Percentiles rank a stretch among this genome's conserved stretches.
These are phyloP conservation scores for Sporobolomyces roseus DNA, from an alignment of 768 basidiomycete species.

Conservation along the genomic window DNA sequence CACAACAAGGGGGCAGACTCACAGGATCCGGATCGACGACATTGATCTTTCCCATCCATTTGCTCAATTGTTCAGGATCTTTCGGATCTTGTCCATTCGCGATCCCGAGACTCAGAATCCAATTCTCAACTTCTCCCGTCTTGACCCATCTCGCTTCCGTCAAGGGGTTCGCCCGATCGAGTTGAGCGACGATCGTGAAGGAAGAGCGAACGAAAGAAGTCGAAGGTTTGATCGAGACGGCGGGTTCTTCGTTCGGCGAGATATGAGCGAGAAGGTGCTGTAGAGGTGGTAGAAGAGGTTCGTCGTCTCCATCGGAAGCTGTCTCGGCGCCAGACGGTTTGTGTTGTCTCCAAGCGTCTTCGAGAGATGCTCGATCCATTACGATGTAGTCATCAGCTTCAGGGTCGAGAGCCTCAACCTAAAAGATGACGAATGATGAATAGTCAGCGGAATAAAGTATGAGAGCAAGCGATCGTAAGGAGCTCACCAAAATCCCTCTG, in stretches of 20 bases:
- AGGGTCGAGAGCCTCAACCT: constrained; percentile 48
- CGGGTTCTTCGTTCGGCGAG: constrained; percentile 2
- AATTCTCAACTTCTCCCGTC: constrained; percentile 88
- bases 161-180: constrained; percentile 81
- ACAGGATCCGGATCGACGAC: constrained; percentile 94
- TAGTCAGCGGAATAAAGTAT: no score
- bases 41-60: constrained; percentile 88
- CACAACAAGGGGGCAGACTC: no score
- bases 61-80: constrained; percentile 36
- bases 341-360: constrained; percentile 44
- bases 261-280: constrained; percentile 20
- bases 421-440: neutral
- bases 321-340: constrained; percentile 3
- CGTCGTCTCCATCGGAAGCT: constrained; percentile 16
- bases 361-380: constrained; percentile 41
- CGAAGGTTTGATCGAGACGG: neutral
- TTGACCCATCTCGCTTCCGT: constrained; percentile 97
- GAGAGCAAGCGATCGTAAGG: constrained; percentile 29
- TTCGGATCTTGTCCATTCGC: constrained; percentile 36
- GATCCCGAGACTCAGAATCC: constrained; percentile 58
- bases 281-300: neutral
- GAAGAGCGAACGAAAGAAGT: constrained; percentile 45
- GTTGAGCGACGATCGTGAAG: constrained; percentile 66
- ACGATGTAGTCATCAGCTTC: constrained; percentile 47
- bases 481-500: constrained; percentile 71